Evolutionary conservation across 2,329 filamentous ascomycete species (phyloP).

Genomic region (Talaromyces albobiverticillius): DNA sequence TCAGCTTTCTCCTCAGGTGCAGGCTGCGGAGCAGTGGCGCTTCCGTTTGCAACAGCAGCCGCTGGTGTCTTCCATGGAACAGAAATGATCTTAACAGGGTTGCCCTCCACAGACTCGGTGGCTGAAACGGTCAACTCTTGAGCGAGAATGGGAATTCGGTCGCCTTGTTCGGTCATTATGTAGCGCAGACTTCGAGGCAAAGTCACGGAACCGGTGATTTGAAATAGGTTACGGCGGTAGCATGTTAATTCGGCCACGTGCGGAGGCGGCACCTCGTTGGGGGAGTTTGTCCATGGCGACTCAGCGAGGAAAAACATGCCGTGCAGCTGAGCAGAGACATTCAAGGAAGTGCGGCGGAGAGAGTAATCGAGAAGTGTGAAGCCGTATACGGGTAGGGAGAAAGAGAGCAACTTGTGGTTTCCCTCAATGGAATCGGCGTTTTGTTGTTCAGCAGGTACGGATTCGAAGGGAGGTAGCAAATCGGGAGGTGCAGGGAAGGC

Average conservation of each 20-base stretch:
- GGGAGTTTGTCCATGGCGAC: constrained; percentile 59
- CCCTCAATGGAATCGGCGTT: constrained; percentile 57
- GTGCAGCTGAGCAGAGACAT: constrained; percentile 61
- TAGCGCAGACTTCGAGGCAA: constrained; percentile 74
- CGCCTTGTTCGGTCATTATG: constrained; percentile 74
- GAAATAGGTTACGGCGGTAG: constrained; percentile 92
- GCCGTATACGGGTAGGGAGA: constrained; percentile 62
- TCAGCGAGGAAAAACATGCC: constrained; percentile 69
- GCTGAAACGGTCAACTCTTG: constrained; percentile 88
- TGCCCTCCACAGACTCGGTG: constrained; percentile 91
- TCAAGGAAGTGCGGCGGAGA: constrained; percentile 54
- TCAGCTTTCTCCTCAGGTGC: constrained; percentile 62
- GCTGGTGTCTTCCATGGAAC: constrained; percentile 93
- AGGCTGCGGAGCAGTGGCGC: constrained; percentile 52
- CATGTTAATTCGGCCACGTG: constrained; percentile 72
- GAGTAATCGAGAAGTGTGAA: constrained; percentile 61
- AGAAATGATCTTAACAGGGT: constrained; percentile 87
- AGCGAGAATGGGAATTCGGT: constrained; percentile 10
- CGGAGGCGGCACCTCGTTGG: constrained; percentile 57
- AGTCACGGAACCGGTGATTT: constrained; percentile 87
- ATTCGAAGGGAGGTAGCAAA: constrained; percentile 40
- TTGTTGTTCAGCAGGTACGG: constrained; percentile 36
- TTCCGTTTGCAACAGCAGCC: constrained; percentile 70
- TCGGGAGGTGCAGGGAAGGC: constrained; percentile 41
- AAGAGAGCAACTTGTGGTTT: constrained; percentile 70